These are phyloP conservation scores for Nigrograna mackinnonii DNA, from an alignment of 2,329 filamentous ascomycete genomes.

Conservation along the genomic window DNA sequence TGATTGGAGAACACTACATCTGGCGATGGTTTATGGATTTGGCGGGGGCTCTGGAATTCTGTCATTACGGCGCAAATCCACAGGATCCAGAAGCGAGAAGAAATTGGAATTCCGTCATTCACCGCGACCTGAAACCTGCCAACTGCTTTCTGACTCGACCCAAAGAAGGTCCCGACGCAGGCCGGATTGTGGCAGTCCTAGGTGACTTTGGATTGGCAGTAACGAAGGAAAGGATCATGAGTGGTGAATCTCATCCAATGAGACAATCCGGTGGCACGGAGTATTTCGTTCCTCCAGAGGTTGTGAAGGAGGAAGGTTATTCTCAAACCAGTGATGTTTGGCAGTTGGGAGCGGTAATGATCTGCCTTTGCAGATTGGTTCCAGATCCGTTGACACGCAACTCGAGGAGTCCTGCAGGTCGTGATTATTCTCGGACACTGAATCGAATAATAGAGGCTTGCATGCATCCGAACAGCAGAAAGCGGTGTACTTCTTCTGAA, in stretches of 20 bases:
- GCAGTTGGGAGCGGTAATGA: slow-evolving; percentile 16
- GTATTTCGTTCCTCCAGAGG: slow-evolving; percentile 18
- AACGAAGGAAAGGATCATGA: slow-evolving; percentile 6
- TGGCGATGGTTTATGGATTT: slow-evolving; percentile 16
- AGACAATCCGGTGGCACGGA: slow-evolving; percentile 6
- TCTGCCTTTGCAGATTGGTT: slow-evolving; percentile 13
- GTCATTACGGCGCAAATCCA: slow-evolving; percentile 15
- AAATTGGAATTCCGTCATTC: slow-evolving; percentile 17
- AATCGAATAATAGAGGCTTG: background rate
- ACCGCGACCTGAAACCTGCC: slow-evolving; percentile 19
- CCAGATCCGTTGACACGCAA: background rate
- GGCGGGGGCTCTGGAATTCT: slow-evolving; percentile 13
- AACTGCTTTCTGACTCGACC: slow-evolving; percentile 17
- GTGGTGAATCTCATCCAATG: background rate
- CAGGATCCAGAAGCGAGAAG: slow-evolving; percentile 6
- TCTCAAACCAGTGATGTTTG: slow-evolving; percentile 16
- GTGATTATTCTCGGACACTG: slow-evolving; percentile 7
- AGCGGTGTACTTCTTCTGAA: background rate
- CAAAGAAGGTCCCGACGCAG: background rate
- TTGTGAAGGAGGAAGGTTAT: slow-evolving; percentile 11
- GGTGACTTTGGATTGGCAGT: slow-evolving; percentile 19
- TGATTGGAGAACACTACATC: slow-evolving; percentile 2
- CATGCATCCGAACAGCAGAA: background rate
- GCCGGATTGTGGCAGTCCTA: slow-evolving; percentile 17
- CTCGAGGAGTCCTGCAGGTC: slow-evolving; percentile 1